Conservation (phyloP, 2,329 filamentous ascomycete species). For the Lasiodiplodia citricola region DNA sequence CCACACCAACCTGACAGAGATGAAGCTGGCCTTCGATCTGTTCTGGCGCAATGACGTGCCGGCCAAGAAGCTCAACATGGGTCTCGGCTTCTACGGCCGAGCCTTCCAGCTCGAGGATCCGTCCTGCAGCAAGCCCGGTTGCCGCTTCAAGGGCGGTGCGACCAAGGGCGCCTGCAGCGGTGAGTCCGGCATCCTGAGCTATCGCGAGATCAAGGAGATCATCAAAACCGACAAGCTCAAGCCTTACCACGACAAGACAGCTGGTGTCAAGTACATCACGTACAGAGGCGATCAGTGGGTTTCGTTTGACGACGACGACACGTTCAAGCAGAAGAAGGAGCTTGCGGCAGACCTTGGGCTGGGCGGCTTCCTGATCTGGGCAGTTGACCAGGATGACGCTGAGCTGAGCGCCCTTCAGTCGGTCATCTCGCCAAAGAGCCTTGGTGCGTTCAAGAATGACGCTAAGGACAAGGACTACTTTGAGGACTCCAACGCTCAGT, state of each 20-base stretch:
- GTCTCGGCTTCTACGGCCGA: constrained; percentile 55
- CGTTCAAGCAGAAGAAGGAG: constrained; percentile 41
- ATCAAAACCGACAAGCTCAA: constrained; percentile 32
- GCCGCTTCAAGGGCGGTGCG: constrained; percentile 31
- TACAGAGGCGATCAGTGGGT: constrained; percentile 47
- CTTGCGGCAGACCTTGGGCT: constrained; percentile 41
- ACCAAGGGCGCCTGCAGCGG: constrained; percentile 38
- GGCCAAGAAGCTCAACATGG: constrained; percentile 51
- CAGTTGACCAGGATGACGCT: neutral
- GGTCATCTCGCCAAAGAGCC: neutral
- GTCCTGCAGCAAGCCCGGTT: constrained; percentile 33
- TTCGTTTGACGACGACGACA: constrained; percentile 41
- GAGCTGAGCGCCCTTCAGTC: neutral
- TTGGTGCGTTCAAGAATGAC: constrained; percentile 15
- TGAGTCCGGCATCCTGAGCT: constrained; percentile 40
- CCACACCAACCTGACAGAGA: constrained; percentile 58
- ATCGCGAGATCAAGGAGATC: constrained; percentile 44
- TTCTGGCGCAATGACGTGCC: constrained; percentile 53
- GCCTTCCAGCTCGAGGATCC: constrained; percentile 35
- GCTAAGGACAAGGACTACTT: constrained; percentile 28
- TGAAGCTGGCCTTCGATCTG: constrained; percentile 48
- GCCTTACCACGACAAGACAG: constrained; percentile 36
- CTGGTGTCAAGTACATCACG: constrained; percentile 42
- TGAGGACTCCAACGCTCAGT: constrained; percentile 31
- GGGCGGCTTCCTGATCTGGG: constrained; percentile 32